phyloP scores from a whole-genome alignment of 352 stramenopile species.

The Globisporangium splendens region DNA sequence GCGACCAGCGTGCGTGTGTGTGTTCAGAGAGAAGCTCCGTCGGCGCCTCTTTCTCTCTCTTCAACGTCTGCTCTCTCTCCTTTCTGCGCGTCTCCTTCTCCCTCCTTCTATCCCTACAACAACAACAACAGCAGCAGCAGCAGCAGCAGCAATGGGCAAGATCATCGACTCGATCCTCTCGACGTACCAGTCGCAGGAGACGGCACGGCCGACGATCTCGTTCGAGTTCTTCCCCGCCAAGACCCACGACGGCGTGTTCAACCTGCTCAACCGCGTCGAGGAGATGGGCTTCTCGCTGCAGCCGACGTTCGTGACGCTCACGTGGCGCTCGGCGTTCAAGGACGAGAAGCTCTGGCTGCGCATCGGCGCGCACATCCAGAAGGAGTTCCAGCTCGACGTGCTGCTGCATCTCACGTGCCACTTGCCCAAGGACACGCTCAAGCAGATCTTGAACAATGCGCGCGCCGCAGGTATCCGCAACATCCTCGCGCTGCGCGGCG shows the following conservation, averaged over 20 bases:
- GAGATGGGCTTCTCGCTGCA: constrained; percentile 84
- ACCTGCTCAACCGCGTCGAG: constrained; percentile 79
- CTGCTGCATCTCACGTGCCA: constrained; percentile 82
- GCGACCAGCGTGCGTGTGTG: constrained; percentile 4
- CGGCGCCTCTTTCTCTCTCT: not conserved
- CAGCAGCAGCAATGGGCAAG: constrained; percentile 51
- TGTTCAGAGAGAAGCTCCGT: not conserved
- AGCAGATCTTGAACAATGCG: constrained; percentile 60
- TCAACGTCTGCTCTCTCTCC: constrained; percentile 4
- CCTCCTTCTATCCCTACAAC: not conserved
- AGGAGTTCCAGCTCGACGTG: constrained; percentile 82
- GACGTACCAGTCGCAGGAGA: constrained; percentile 40
- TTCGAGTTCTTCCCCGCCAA: constrained; percentile 89
- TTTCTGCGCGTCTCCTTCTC: not conserved
- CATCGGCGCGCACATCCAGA: constrained; percentile 86
- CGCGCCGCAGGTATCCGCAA: constrained; percentile 92
- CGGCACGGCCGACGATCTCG: constrained; percentile 57
- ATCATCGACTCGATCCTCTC: constrained; percentile 76
- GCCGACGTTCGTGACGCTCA: constrained; percentile 87
- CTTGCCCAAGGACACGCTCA: constrained; percentile 60
- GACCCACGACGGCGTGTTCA: constrained; percentile 82
- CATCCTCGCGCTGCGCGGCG: constrained; percentile 97
- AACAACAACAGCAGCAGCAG: not conserved
- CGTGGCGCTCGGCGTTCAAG: constrained; percentile 87
- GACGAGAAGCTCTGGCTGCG: constrained; percentile 88